These are phyloP conservation scores for Trichocladium uniseriatum DNA, from an alignment of 495 filamentous ascomycete genomes.

Conservation along the genomic window DNA sequence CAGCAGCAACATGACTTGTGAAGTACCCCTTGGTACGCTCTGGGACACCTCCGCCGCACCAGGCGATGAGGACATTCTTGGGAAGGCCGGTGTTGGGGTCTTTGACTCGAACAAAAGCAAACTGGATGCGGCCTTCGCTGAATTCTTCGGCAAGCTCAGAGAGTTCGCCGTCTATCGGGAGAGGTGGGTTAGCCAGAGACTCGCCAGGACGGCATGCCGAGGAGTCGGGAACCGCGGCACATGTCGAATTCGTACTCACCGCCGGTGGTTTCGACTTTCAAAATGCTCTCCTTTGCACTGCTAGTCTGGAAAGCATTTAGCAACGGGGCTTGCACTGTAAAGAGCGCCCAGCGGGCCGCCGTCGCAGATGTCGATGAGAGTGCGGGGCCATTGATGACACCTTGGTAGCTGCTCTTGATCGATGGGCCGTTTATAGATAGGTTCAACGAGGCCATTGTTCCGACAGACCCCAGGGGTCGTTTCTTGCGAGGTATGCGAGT, in stretches of 20 bases:
- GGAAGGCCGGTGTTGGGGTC: conserved; percentile 86
- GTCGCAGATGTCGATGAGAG: conserved; percentile 51
- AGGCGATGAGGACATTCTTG: conserved; percentile 88
- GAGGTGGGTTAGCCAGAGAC: conserved; percentile 4
- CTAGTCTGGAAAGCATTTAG: conserved; percentile 84
- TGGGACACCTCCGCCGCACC: conserved; percentile 98
- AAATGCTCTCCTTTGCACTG: conserved; percentile 77
- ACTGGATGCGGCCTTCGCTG: conserved; percentile 91
- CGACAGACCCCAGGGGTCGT: background rate
- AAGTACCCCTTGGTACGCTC: conserved; percentile 98
- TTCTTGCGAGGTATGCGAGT: background rate
- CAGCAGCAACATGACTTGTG: conserved; percentile 80
- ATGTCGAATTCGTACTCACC: conserved; percentile 42
- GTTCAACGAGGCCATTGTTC: conserved; percentile 81
- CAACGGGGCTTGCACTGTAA: conserved; percentile 81
- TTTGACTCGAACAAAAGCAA: conserved; percentile 92
- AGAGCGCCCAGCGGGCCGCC: conserved; percentile 73
- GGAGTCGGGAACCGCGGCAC: conserved; percentile 1
- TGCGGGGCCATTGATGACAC: conserved; percentile 64
- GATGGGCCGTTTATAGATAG: conserved; percentile 82
- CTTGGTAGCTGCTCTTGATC: conserved; percentile 86
- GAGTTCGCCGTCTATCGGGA: conserved; percentile 75
- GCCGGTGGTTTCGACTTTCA: conserved; percentile 89
- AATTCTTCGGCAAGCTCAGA: conserved; percentile 95
- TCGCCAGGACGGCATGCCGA: background rate